phyloP scores from a whole-genome alignment of 2,329 filamentous ascomycete species.

The Clonostachys chloroleuca region DNA sequence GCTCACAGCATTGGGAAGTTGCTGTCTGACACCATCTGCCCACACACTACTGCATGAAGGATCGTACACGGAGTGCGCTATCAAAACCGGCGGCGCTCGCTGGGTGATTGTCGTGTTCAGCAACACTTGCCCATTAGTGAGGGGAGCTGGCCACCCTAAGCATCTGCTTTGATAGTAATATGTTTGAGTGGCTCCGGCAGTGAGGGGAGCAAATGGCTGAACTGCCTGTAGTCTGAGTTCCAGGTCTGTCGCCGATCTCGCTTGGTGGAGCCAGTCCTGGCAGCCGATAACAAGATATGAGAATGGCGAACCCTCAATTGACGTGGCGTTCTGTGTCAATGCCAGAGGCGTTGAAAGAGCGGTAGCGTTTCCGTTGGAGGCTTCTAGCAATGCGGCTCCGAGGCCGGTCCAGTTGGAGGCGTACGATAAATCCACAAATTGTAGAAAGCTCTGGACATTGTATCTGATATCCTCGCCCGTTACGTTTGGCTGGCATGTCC shows the following conservation, averaged over 20 bases:
- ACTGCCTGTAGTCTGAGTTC: conserved; percentile 5
- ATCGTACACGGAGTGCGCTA: conserved; percentile 10
- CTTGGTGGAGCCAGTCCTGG: conserved; percentile 11
- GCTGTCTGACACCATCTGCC: conserved; percentile 10
- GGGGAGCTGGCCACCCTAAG: conserved; percentile 11
- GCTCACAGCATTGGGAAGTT: conserved; percentile 11
- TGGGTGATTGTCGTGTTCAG: background rate
- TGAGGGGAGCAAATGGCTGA: conserved; percentile 8
- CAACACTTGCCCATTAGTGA: conserved; percentile 8
- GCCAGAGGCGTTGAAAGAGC: conserved; percentile 7
- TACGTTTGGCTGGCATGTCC: conserved; percentile 8
- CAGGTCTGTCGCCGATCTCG: conserved; percentile 6
- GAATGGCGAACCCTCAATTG: conserved; percentile 1
- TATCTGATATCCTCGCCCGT: conserved; percentile 14
- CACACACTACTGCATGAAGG: conserved; percentile 11
- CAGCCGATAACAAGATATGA: conserved; percentile 12
- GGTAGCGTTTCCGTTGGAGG: conserved; percentile 11
- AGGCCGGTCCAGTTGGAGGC: conserved; percentile 8
- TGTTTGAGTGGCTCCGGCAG: conserved; percentile 7
- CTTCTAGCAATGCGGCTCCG: conserved; percentile 6
- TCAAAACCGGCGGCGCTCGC: conserved; percentile 8
- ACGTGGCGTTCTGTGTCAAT: background rate
- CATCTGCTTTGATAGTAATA: conserved; percentile 10
- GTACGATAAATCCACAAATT: conserved; percentile 5
- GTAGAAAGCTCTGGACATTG: conserved; percentile 5